Evolutionary conservation across 306 rosid species (phyloP), one percentile per base, ranked within the genome.

Genomic region (Begonia fuchsioides): DNA sequence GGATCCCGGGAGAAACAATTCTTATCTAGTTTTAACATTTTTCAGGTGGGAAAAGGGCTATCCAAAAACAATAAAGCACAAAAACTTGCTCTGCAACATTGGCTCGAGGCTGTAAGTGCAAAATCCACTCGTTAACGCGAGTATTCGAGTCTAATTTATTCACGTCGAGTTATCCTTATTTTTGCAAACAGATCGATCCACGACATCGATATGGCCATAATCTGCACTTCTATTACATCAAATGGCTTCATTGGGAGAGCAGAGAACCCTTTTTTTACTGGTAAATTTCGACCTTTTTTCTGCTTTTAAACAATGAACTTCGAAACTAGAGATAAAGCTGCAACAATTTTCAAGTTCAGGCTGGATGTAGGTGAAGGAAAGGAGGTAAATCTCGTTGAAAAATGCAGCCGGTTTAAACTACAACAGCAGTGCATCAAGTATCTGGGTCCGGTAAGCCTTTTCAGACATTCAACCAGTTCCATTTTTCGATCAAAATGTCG

Each of bases 131-230:
- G 16, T 13, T 38, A 15, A 44, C 2, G 7, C 32, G 11, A 43
- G 17, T 16, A 14, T 26, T 55, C 47, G 43, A 35, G 38, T 57
- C 39, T 45, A 8, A n/a, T 54, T 41, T 10, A 58, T n/a, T 5
- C 13, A 39, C 39, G 53, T 57, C 59, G 17, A 17, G 50, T 54
- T 17, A 51, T 68, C 63, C 17, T 58, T 17, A 7, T 32, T 63
- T 44, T 57, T 1, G 61, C 13, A 18, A 56, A 62, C 68, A 92
- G 98, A 92, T 92, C 64, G 98, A 92, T 47, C 98, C 98, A 3
- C 79, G 98, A 53, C 98, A 92, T 60, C 87, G 98, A 13, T 92
- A 92, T 53, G 98, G 98, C 68, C 98, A 92, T 68, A 92, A 92
- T 71, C 75, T 92, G 15, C 96, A 80, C 70, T 86, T 79, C 13